Evolutionary conservation across 768 basidiomycete species (phyloP).

Genomic region (Boletus vinaceobasis): DNA sequence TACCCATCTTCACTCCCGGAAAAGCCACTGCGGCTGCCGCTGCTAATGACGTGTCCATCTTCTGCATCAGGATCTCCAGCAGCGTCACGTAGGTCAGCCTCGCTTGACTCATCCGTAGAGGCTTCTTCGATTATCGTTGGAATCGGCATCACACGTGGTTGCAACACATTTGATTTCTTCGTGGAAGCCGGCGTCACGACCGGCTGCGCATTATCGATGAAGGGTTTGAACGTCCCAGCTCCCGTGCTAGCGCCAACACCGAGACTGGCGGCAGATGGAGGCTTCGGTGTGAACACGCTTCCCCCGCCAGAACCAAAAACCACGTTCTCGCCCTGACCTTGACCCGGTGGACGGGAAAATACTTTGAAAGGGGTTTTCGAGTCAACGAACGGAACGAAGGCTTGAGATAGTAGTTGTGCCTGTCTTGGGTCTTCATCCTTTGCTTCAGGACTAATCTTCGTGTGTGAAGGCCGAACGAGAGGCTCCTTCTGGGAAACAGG

Average conservation of each 20-base stretch:
- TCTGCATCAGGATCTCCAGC: slow-evolving; percentile 22
- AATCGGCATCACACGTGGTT: slow-evolving; percentile 16
- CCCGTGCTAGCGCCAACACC: slow-evolving; percentile 3
- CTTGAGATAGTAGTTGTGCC: slow-evolving; percentile 25
- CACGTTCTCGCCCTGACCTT: slow-evolving; percentile 40
- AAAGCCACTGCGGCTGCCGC: slow-evolving; percentile 28
- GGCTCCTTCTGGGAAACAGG: slow-evolving; percentile 46
- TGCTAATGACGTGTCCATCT: slow-evolving; percentile 23
- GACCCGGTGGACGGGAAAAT: slow-evolving; percentile 60
- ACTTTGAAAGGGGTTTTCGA: slow-evolving; percentile 50
- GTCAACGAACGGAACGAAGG: slow-evolving; percentile 42
- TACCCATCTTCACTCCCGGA: slow-evolving; percentile 37
- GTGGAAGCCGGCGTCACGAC: slow-evolving; percentile 15
- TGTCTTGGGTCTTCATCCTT: slow-evolving; percentile 19
- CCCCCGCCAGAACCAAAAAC: slow-evolving; percentile 16
- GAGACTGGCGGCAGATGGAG: slow-evolving; percentile 16
- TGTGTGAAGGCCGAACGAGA: slow-evolving; percentile 23
- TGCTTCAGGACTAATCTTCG: slow-evolving; percentile 13
- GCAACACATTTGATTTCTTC: slow-evolving; percentile 19
- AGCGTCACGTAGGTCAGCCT: slow-evolving; percentile 19
- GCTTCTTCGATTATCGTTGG: slow-evolving; percentile 24
- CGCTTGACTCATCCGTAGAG: slow-evolving; percentile 34
- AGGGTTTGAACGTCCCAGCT: slow-evolving; percentile 36
- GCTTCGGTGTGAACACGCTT: slow-evolving; percentile 45
- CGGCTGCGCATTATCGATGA: slow-evolving; percentile 25